Percentiles rank a stretch among this genome's conserved stretches.
Conservation (phyloP, 2,329 filamentous ascomycete genomes). For the Penicillium sp. region DNA sequence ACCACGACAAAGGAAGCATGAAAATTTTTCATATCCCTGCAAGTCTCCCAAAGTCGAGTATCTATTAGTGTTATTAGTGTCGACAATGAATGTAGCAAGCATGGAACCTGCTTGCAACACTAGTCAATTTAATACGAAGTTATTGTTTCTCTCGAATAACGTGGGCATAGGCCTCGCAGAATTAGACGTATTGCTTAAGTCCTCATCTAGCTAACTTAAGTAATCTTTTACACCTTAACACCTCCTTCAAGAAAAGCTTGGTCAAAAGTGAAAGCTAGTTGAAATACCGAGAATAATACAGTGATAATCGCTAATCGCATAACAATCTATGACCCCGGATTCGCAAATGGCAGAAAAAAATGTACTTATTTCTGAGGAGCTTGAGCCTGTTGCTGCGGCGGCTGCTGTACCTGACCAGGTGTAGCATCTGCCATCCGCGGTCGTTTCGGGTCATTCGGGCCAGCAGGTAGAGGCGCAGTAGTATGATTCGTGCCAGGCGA, state of each 20-base stretch:
- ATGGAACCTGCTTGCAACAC: too few species aligned
- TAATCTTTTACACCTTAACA: conserved; percentile 3
- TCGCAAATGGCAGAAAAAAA: neutral
- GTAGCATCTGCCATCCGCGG: conserved; percentile 28
- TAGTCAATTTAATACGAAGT: too few species aligned
- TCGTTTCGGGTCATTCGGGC: conserved; percentile 37
- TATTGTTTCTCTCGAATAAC: neutral
- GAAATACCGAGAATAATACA: conserved; percentile 2
- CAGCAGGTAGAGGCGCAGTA: conserved; percentile 27
- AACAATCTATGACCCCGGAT: neutral
- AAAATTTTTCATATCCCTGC: too few species aligned
- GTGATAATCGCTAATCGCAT: conserved; percentile 14
- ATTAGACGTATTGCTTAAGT: neutral
- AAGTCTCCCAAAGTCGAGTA: too few species aligned
- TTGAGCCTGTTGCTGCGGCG: conserved; percentile 20
- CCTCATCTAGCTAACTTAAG: neutral
- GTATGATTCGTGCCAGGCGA: conserved; percentile 19
- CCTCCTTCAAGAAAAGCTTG: conserved; percentile 3
- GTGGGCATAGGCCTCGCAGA: neutral
- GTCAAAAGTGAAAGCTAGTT: neutral
- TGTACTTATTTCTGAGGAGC: conserved; percentile 18
- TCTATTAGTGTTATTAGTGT: too few species aligned
- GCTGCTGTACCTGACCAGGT: conserved; percentile 5
- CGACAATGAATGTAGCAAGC: too few species aligned
- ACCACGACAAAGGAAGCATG: too few species aligned